Percentiles rank a stretch among this genome's conserved stretches.
phyloP scores from a whole-genome alignment of 208 protist genomes.

The Trichomonas tenax region DNA sequence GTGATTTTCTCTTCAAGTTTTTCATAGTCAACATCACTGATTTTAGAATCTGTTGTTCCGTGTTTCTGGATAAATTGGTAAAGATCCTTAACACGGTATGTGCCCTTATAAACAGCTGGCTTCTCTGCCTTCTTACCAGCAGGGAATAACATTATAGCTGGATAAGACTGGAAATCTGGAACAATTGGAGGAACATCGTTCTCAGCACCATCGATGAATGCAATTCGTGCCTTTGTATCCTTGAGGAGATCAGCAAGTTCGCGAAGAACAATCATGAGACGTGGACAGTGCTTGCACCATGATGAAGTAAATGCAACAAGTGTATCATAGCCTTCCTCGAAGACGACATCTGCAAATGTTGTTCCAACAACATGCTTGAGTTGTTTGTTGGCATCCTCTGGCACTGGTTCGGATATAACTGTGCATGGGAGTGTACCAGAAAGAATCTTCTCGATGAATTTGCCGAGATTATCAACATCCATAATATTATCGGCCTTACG shows the following conservation, averaged over 20 bases:
- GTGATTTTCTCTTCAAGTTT: neutral
- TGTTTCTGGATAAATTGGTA: neutral
- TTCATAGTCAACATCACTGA: neutral
- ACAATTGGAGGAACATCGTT: neutral
- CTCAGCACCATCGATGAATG: neutral
- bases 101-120: neutral
- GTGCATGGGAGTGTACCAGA: neutral
- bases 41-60: too few species aligned
- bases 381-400: neutral
- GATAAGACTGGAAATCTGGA: neutral
- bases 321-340: neutral
- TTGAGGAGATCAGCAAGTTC: neutral
- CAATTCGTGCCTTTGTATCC: neutral
- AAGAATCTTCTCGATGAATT: neutral
- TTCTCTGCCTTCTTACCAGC: neutral
- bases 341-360: neutral
- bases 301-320: neutral
- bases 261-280: neutral
- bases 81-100: neutral
- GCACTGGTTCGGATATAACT: neutral
- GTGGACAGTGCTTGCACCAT: neutral
- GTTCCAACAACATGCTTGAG: neutral
- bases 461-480: neutral
- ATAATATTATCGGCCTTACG: neutral
- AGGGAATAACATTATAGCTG: neutral